Evolutionary conservation across 1,139 yeast species (phyloP).

Genomic region (Sugiyamaella paludigena): DNA sequence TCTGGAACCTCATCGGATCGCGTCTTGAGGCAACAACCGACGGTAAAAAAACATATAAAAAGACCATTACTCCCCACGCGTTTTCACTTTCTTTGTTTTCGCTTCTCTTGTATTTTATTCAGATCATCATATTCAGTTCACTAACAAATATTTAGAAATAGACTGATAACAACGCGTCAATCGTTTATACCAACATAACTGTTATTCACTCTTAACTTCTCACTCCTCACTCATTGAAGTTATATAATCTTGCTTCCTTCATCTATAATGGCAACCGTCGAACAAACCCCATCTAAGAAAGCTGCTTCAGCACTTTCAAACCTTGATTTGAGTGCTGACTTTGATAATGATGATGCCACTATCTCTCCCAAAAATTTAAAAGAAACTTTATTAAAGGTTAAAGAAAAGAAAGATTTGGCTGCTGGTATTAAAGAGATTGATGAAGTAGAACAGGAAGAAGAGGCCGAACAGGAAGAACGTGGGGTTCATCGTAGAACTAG

Average conservation of each 20-base stretch:
- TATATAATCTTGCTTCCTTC: neutral
- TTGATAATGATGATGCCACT: constrained; percentile 3
- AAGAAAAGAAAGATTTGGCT: constrained; percentile 18
- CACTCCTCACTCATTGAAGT: no score
- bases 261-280: constrained; percentile 25
- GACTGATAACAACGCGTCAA: neutral
- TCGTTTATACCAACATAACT: no score
- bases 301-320: constrained; percentile 38
- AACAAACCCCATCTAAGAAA: constrained; percentile 42
- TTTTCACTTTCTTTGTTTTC: no score
- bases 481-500: constrained; percentile 16
- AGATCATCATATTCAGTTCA: neutral
- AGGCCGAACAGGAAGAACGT: constrained; percentile 20
- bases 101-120: no score
- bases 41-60: no score
- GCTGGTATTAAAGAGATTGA: constrained; percentile 23
- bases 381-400: constrained; percentile 24
- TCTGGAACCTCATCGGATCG: no score
- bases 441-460: constrained; percentile 22
- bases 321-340: constrained; percentile 30
- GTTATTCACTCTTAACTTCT: no score
- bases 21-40: no score
- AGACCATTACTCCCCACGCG: no score
- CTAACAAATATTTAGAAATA: neutral
- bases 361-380: constrained; percentile 23